phyloP scores from a whole-genome alignment of 1,139 yeast species.

The Candida frijolesensis region DNA sequence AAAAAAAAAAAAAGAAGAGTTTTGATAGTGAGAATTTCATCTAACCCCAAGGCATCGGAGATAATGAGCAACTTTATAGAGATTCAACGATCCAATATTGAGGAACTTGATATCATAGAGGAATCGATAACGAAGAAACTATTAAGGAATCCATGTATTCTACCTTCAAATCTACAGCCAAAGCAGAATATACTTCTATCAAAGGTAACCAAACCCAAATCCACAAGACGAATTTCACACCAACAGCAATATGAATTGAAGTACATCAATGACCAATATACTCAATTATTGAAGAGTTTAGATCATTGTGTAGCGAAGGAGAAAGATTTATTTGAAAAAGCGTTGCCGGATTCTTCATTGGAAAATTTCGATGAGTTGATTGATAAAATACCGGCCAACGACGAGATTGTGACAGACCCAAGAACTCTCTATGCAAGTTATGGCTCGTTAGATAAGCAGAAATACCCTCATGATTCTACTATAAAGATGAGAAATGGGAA shows the following conservation, averaged over 20 bases:
- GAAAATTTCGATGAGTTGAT: conserved; percentile 47
- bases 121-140: conserved; percentile 33
- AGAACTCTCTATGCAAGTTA: conserved; percentile 37
- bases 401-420: conserved; percentile 31
- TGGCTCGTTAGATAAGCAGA: conserved; percentile 26
- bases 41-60: background rate
- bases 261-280: conserved; percentile 51
- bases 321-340: conserved; percentile 19
- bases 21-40: background rate
- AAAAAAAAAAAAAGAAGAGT: background rate
- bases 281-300: conserved; percentile 16
- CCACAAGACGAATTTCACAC: conserved; percentile 40
- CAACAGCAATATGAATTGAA: conserved; percentile 73
- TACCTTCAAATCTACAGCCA: conserved; percentile 14
- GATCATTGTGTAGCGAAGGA: conserved; percentile 18
- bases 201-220: conserved; percentile 10
- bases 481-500: conserved; percentile 16
- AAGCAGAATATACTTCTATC: conserved; percentile 13
- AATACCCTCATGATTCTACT: conserved; percentile 13
- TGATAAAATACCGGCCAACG: conserved; percentile 23
- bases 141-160: conserved; percentile 30
- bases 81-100: conserved; percentile 36
- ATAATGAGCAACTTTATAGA: conserved; percentile 38
- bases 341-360: conserved; percentile 30
- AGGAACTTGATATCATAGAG: conserved; percentile 41